Base-by-base conservation (phyloP, 371 early-diverging fungal species). In the Lichtheimia hyalospora region DNA sequence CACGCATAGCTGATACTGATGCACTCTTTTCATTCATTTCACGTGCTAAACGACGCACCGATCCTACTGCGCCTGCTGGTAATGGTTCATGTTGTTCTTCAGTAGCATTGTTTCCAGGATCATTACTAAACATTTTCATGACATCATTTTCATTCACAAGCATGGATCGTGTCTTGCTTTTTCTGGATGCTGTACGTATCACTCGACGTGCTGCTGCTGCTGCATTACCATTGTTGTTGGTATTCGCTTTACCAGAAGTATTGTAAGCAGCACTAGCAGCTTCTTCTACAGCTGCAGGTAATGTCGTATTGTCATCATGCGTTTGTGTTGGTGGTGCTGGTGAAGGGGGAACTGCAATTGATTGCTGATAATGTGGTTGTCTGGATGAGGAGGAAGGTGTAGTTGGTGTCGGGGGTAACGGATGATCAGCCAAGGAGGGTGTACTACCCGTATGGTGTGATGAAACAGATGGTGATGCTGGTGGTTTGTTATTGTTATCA, bases 41-140 rank as follows among this genome's bases (percentile, higher is more conserved):
- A 24, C 77, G 69, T 12, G 73, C 66, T 8, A 73, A 25, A 13
- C 77, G 69, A 34, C 74, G 46, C 44, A 73, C 67, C 2, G 77
- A 71, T 5, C 77, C 74, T 2, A 71, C 67, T 10, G 69, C 67
- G 6, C 77, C 77, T 1, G 77, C 65, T 7, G 70, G 66, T 3
- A 71, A 58, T 8, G 71, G 69, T n/a, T 25, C 50, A 40, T 40
- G 41, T 8, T 46, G 23, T 54, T 54, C 21, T 52, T 48, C 28
- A 27, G 58, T 25, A n/a, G n/a, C n/a, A 5, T 8, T 16, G 16
- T 60, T 60, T 12, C 27, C 51, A 28, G 56, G 18, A 7, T 27
- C 34, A 8, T 34, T 34, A 18, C 49, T 21, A 58, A 69, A 69
- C 64, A 69, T 64, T 50, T 53, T 61, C 48, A 61, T 56, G 34